Conservation (phyloP, 2,329 filamentous ascomycete species). For the Camillea tinctor region DNA sequence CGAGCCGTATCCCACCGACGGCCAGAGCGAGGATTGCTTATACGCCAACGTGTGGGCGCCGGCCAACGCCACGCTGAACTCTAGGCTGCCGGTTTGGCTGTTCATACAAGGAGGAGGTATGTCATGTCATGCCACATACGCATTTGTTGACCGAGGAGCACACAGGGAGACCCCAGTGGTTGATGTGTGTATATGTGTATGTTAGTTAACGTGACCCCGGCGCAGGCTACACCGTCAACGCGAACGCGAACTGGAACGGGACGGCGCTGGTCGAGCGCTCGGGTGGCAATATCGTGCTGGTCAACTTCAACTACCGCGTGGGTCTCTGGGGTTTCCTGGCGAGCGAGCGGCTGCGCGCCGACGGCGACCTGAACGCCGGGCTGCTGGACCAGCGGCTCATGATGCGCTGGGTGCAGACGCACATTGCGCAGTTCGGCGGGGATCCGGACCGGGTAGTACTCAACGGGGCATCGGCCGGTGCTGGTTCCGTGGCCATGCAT, state of each 20-base stretch:
- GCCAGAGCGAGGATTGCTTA: conserved; percentile 42
- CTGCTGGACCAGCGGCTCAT: conserved; percentile 62
- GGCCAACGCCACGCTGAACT: conserved; percentile 35
- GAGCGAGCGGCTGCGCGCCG: conserved; percentile 50
- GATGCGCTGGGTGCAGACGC: conserved; percentile 59
- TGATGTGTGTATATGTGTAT: background rate
- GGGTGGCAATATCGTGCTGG: conserved; percentile 48
- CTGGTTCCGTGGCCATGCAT: conserved; percentile 55
- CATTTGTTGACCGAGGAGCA: too few species aligned
- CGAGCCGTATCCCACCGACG: conserved; percentile 28
- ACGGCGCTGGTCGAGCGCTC: conserved; percentile 45
- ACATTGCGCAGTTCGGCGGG: conserved; percentile 60
- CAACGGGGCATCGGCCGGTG: conserved; percentile 61
- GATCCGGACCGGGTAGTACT: conserved; percentile 59
- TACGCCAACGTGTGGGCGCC: conserved; percentile 47
- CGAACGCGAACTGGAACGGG: conserved; percentile 54
- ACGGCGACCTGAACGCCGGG: conserved; percentile 62
- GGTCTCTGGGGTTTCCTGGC: conserved; percentile 63
- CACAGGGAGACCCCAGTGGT: too few species aligned
- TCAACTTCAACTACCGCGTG: conserved; percentile 64
- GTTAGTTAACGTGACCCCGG: background rate
- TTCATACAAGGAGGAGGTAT: conserved; percentile 45
- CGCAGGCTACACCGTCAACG: conserved; percentile 44
- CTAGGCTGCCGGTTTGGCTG: conserved; percentile 52
- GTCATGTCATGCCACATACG: too few species aligned